Evolutionary conservation across 1,284 basidiomycete genomes (phyloP), one percentile per base, ranked within the genome.

Genomic region (Melampsora americana): DNA sequence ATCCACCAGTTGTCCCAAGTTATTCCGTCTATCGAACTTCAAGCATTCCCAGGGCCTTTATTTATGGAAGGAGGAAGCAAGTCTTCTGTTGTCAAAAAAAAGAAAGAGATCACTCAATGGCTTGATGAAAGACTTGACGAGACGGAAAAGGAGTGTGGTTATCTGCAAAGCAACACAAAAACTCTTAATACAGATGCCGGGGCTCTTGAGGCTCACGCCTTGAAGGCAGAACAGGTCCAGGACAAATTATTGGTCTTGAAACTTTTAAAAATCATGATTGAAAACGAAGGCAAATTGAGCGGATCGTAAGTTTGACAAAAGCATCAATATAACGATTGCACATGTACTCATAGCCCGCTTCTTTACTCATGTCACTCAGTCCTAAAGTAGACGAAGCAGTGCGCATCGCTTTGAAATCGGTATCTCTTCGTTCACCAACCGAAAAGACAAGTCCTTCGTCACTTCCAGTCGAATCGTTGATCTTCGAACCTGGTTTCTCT

Each of bases 31-130:
- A 64, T 18, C 50, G 74, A 68, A 12, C 60, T 76, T 16, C 74
- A 76, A 65, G 44, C 39, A 42, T 76, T 64, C 26, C 74, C 74
- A 6, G 74, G 74, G 20, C 74, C 74, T 20, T 60, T 76, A 39
- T 76, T 76, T 44, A 69, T 76, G 66, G 74, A 69, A 28, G 74
- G 74, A 30, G 74, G 74, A n/a, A 76, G 46, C 28, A 76, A 76
- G 56, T 69, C 74, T 20, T 69, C 60, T 30, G 59, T 76, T 20
- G 74, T 42, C 14, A 76, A 76, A 23, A 76, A 76, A 39, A 66
- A 66, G 5, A 76, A 69, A 59, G 74, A 76, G 20, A 61, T 69
- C 30, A 53, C 69, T 30, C 32, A 30, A 30, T 76, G 74, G 74
- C 20, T 76, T 20, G 74, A 76, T n/a, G 32, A 39, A 28, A 68